Evolutionary conservation across 768 basidiomycete species (phyloP).

Genomic region (Lentinula sp.): DNA sequence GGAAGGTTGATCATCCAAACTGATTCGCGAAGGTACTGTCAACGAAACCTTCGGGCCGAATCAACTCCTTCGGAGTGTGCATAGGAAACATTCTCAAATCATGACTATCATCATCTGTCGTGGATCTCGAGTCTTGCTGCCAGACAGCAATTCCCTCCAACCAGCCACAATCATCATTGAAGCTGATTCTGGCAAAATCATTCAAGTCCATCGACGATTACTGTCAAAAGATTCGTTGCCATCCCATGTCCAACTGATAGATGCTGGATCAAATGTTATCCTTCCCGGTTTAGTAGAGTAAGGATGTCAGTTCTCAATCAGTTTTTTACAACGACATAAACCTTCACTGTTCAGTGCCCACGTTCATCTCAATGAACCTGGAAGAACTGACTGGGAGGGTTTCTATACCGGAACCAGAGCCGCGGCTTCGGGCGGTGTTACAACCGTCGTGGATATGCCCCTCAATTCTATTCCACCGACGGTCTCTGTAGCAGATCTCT

Average conservation of each 20-base stretch:
- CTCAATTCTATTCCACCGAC: slow-evolving; percentile 97
- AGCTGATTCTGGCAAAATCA: slow-evolving; percentile 52
- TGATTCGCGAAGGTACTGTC: not conserved
- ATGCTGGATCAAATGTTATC: slow-evolving; percentile 52
- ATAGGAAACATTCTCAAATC: not conserved
- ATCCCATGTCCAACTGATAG: slow-evolving; percentile 36
- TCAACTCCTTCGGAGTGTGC: not conserved
- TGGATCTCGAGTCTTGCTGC: slow-evolving; percentile 53
- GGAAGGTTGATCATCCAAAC: too few relatives aligned
- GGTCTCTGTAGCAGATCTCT: slow-evolving; percentile 73
- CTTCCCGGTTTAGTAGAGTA: slow-evolving; percentile 83
- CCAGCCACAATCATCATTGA: slow-evolving; percentile 67
- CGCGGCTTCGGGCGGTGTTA: slow-evolving; percentile 91
- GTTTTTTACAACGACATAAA: not conserved
- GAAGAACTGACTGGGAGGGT: slow-evolving; percentile 91
- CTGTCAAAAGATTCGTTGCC: slow-evolving; percentile 23
- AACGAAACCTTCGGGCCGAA: not conserved
- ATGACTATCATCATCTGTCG: slow-evolving; percentile 33
- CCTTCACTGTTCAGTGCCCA: slow-evolving; percentile 51
- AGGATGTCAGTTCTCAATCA: slow-evolving; percentile 13
- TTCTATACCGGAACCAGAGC: slow-evolving; percentile 89
- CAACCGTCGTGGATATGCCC: slow-evolving; percentile 96
- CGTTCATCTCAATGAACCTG: slow-evolving; percentile 92
- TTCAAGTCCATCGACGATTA: slow-evolving; percentile 32
- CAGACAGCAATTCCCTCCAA: slow-evolving; percentile 35